Base-by-base conservation (phyloP, 768 basidiomycete genomes). In the Rhizopogon vinicolor region DNA sequence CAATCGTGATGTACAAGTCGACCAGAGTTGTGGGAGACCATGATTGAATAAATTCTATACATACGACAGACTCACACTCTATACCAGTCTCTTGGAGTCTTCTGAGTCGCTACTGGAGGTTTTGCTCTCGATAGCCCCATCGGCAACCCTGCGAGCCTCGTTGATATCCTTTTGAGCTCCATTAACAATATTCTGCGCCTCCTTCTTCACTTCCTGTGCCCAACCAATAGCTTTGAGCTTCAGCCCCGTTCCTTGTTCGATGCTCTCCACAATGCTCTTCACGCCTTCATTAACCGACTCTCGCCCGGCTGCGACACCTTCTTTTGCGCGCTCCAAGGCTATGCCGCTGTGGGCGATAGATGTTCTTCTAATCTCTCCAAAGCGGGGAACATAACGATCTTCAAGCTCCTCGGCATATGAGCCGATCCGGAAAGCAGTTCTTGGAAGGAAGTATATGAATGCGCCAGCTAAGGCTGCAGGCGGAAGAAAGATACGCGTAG, bases 361-460 rank as follows among this genome's bases (percentile, higher is more conserved):
- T 44, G 84, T 76, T 22, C 75, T 80, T 65, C 93, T 88, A 58
- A 83, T 82, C 61, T 85, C 74, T 1, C 91, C 85, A 7, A 92
- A 57, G 0, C 72, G 68, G 1, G 94, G 94, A 62, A 84, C 73
- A 67, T 92, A 84, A 2, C 68, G 67, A 19, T 85, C 82, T 70
- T 97, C 94, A 45, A 95, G 74, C 12, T 78, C 75, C 37, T 80
- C 80, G 44, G 85, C 67, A 74, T 91, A 93, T 2, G 62, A 67
- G 10, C 79, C 75, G 60, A 95, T 70, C 65, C 94, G 94, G 53
- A 70, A 61, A 2, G 88, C 79, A 6, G 91, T 91, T 67, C 87
- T 78, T 4, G 96, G 96, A 41, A 97, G 83, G 83, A 97, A 95
- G 69, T 95, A 85, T 53, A 83, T 76, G 44, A 87, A 75, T 29